phyloP scores from a whole-genome alignment of 2,329 filamentous ascomycete species.

The Falciphora oryzae region DNA sequence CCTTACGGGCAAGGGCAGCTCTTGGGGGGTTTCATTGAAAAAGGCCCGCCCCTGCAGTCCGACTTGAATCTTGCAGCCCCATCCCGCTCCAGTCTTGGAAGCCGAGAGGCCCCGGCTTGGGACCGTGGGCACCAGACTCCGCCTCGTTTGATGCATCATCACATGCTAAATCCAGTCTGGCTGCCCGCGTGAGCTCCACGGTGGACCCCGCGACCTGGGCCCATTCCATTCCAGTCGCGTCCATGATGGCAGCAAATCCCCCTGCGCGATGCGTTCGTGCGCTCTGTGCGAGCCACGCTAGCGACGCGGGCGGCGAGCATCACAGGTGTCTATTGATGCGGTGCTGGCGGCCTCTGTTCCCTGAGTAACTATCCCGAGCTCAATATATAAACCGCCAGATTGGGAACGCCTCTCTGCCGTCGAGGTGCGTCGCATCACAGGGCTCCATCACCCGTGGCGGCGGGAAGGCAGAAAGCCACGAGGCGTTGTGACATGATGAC shows the following conservation, averaged over 20 bases:
- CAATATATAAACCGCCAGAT: background rate
- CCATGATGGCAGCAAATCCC: background rate
- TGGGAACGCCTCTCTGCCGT: background rate
- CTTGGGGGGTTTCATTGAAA: background rate
- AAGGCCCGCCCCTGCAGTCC: background rate
- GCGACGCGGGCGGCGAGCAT: too few relatives aligned
- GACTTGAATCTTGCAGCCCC: background rate
- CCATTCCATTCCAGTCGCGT: background rate
- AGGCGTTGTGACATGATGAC: background rate
- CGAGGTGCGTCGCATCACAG: background rate
- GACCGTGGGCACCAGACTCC: too few relatives aligned
- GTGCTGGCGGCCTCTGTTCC: too few relatives aligned
- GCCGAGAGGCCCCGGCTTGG: too few relatives aligned
- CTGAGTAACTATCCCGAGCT: background rate
- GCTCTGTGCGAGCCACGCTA: too few relatives aligned
- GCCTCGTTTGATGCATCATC: background rate
- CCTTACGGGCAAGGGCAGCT: background rate
- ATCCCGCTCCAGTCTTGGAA: too few relatives aligned
- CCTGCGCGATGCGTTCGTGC: too few relatives aligned
- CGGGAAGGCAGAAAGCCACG: background rate
- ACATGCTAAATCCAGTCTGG: background rate
- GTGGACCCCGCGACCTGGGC: background rate
- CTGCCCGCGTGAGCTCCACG: background rate
- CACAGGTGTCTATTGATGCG: too few relatives aligned
- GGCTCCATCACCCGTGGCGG: too few relatives aligned